Evolutionary conservation across 441 rosid genomes (phyloP).

Genomic region (Omphalea diandra): DNA sequence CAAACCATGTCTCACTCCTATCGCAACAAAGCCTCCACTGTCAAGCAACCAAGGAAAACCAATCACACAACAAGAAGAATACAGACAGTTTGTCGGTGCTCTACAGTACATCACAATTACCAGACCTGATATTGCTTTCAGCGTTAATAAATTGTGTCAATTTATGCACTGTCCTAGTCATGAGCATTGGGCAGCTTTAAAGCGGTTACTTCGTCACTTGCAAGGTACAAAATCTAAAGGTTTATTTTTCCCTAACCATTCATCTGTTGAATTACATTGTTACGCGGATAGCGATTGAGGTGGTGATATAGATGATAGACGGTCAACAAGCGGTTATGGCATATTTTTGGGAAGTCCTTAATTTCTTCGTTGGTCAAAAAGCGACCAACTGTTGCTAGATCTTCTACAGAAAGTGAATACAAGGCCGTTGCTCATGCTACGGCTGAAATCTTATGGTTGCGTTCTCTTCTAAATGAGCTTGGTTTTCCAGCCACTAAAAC

Average conservation of each 20-base stretch:
- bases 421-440: no score
- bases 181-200: background rate
- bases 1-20: background rate
- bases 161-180: background rate
- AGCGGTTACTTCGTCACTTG: background rate
- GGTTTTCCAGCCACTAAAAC: no score
- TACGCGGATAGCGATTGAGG: background rate
- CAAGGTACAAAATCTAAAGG: background rate
- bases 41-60: background rate
- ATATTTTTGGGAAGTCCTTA: background rate
- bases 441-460: no score
- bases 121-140: background rate
- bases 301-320: background rate
- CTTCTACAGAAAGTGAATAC: no score
- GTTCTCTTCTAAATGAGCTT: no score
- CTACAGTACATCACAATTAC: background rate
- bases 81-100: background rate
- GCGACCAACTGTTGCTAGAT: no score
- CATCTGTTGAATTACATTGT: background rate
- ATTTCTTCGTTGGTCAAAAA: no score
- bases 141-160: background rate
- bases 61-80: background rate
- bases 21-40: background rate
- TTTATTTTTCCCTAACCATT: background rate
- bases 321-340: background rate